Evolutionary conservation across 176 grass and related monocot genomes (phyloP), one percentile per base, ranked within the genome.

Genomic region (Zea mays): DNA sequence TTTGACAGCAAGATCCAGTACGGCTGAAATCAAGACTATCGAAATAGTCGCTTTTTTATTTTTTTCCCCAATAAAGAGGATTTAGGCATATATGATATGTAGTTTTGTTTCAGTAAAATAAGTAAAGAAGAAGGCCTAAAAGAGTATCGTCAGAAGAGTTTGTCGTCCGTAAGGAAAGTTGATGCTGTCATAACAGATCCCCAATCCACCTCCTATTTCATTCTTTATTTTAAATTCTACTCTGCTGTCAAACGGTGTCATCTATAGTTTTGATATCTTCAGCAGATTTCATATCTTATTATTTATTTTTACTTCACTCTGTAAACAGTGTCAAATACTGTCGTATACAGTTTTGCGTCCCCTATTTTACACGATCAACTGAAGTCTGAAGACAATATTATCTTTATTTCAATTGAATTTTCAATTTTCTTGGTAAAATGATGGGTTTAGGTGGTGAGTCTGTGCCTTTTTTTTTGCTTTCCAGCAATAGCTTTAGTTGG

Each of bases 121-220:
- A 42, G n/a, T 2, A 65, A 2, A 60, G 8, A 11, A 33, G 27
- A 0, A 27, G 27, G 27, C 27, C 4, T 60, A 17, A 42, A 62
- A 62, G 4, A 62, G 10, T 62, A 33, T 59, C n/a, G 33, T 1
- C 27, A 20, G 20, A 78, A 50, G 40, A 60, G 67, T 81, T 74
- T 44, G 13, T 15, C 56, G 35, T 63, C 14, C 62, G 62, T 55
- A 11, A 46, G 39, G n/a, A 82, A 82, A 57, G 56, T 16, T 81
- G 8, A 5, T 45, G 17, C 20, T 48, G n/a, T n/a, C n/a, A n/a
- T n/a, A n/a, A n/a, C n/a, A n/a, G n/a, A n/a, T n/a, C n/a, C n/a
- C n/a, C n/a, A n/a, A n/a, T n/a, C n/a, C 37, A 33, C 57, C 69
- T 40, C 41, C 41, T 38, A 19, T 43, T 54, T 47, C 20, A 40